Percentiles rank a stretch among this genome's conserved stretches.
phyloP scores from a whole-genome alignment of 192 early-diverging fungal species.

The Entophlyctis luteolus region DNA sequence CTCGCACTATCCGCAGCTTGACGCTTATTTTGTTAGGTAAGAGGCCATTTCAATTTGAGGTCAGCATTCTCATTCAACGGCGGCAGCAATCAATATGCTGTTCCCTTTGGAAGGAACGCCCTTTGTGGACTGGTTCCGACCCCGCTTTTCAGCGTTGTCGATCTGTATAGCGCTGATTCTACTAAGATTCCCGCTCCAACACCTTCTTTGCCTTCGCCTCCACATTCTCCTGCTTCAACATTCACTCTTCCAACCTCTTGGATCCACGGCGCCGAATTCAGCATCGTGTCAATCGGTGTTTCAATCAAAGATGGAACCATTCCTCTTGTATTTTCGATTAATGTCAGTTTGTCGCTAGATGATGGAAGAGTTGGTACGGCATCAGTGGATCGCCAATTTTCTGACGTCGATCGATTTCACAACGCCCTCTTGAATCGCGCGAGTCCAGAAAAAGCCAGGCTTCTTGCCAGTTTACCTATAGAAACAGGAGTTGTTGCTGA shows the following conservation, averaged over 20 bases:
- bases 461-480: not conserved
- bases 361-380: no score
- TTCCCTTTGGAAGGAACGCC: slow-evolving; percentile 21
- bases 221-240: not conserved
- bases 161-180: slow-evolving; percentile 14
- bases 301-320: not conserved
- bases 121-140: slow-evolving; percentile 20
- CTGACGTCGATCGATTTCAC: slow-evolving; percentile 12
- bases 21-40: slow-evolving; percentile 27
- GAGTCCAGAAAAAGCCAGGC: not conserved
- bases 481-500: not conserved
- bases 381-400: no score
- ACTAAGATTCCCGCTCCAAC: slow-evolving; percentile 14
- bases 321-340: not conserved
- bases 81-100: slow-evolving; percentile 24
- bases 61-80: not conserved
- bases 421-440: not conserved
- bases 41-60: not conserved
- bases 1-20: slow-evolving; percentile 17
- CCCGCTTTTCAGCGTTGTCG: slow-evolving; percentile 11
- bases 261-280: no score
- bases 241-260: no score
- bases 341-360: not conserved
- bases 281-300: not conserved
- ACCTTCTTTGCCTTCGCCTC: slow-evolving; percentile 2